These are phyloP conservation scores for Intubia oerlemansii DNA, from an alignment of 2,329 filamentous ascomycete genomes.

Conservation along the genomic window DNA sequence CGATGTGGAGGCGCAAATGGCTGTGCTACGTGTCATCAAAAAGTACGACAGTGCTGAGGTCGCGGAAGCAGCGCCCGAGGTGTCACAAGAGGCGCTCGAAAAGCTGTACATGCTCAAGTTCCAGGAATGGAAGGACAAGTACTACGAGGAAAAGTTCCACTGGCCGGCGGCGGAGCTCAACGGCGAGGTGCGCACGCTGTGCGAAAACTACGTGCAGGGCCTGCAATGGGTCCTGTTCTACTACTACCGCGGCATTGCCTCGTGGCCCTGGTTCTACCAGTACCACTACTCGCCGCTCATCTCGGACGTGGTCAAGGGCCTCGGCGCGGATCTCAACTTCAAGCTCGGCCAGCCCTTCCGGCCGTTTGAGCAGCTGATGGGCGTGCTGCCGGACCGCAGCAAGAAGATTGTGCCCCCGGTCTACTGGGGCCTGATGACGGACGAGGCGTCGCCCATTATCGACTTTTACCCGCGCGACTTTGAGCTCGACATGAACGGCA, in stretches of 20 bases:
- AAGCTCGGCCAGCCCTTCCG: constrained; percentile 85
- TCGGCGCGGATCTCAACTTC: constrained; percentile 78
- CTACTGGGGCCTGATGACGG: constrained; percentile 87
- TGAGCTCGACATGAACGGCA: constrained; percentile 96
- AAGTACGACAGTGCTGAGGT: constrained; percentile 81
- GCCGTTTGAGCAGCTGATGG: constrained; percentile 95
- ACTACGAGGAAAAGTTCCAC: constrained; percentile 75
- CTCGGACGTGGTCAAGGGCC: constrained; percentile 66
- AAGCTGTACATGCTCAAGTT: constrained; percentile 83
- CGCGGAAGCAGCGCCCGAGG: constrained; percentile 44
- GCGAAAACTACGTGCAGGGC: constrained; percentile 94
- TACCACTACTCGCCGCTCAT: constrained; percentile 98
- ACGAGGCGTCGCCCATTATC: constrained; percentile 73
- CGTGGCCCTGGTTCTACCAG: constrained; percentile 94
- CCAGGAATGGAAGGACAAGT: constrained; percentile 78
- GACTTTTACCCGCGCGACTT: constrained; percentile 98
- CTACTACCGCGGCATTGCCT: constrained; percentile 92
- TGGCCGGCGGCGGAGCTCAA: constrained; percentile 65
- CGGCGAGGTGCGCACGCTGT: constrained; percentile 55
- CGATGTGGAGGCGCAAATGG: constrained; percentile 67
- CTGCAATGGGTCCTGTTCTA: constrained; percentile 97
- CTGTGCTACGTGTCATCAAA: constrained; percentile 67
- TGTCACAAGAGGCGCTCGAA: constrained; percentile 59
- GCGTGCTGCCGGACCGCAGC: constrained; percentile 88
- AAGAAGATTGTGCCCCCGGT: constrained; percentile 82